Evolutionary conservation across 2,329 filamentous ascomycete genomes (phyloP), one percentile per base, ranked within the genome.

Genomic region (Phaeosphaeria sp.): DNA sequence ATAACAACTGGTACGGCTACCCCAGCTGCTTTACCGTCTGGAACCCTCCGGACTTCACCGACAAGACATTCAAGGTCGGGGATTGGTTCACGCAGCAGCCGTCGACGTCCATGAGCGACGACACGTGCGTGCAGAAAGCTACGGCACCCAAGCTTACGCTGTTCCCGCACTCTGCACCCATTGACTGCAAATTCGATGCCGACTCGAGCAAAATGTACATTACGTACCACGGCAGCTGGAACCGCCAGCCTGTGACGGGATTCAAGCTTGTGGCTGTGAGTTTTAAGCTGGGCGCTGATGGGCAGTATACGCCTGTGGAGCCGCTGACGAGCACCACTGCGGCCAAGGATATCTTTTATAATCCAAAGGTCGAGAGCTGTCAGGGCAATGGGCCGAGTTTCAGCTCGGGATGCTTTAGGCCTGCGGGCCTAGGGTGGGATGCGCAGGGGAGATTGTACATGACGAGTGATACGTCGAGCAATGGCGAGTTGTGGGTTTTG

Each of bases 171-270:
- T 89, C 84, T 60, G 89, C 90, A 0, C 90, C 90, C 0, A 80
- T 92, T 2, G 89, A 91, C 64, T 85, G 91, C 70, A 85, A 86
- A 58, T 92, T 92, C 77, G 80, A 84, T 63, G 67, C 80, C 39
- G 85, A 83, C 41, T 83, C 80, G 20, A 80, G 79, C 1, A 78
- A 79, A 11, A 88, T 88, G 3, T 92, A 85, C 72, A 78, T 93
- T 25, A 82, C 85, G 0, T 91, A 91, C 77, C 89, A 91, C 72
- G 90, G 90, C 10, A 88, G 84, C 72, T 91, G 89, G 87, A 78
- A 85, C 66, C 74, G 82, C n/a, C 65, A 72, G 10, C 68, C 75
- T 2, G 82, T 82, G 15, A 77, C 78, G 1, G 83, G 83, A 2
- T 85, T 84, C 72, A 82, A 83, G 64, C 62, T 85, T 46, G 79